Base-by-base conservation (phyloP, 2,329 filamentous ascomycete species). In the Colletotrichum agaves region DNA sequence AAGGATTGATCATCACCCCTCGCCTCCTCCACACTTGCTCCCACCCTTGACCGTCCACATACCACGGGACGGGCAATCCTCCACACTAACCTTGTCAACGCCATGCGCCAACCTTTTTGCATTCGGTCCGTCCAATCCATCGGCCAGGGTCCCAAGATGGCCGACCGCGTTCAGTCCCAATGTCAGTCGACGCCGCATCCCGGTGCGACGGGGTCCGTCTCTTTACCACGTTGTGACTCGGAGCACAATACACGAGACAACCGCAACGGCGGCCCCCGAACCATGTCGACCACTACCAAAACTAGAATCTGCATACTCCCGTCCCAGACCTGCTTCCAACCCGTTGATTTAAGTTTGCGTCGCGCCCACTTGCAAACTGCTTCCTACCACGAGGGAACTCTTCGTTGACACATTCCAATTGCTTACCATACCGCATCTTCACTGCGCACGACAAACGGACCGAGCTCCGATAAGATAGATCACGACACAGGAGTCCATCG, bases 51-150 rank as follows among this genome's bases (percentile, higher is more conserved):
- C 64, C 52, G 43, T 46, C 63, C 50, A 33, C 15, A 43, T 46
- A 43, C 60, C 52, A 63, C 31, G 52, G 52, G 60, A 63, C 33
- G 17, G 52, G 49, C 52, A 63, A 41, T 58, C 64, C 64, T 67
- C 64, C 64, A 63, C 60, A 53, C 46, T 19, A 58, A 63, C 64
- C 64, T 53, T 47, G 60, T 35, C 46, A 46, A 67, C 60, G 60
- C 60, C 44, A 63, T 63, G 64, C 53, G 64, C 60, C 64, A 67
- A 67, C 53, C 56, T 23, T 59, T 60, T 63, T 63, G 64, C 52
- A 63, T 63, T 67, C 64, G 64, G 64, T 63, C 64, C 64, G 64
- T 67, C 60, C 64, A 58, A 47, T 53, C 52, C 50, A 35, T 63
- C 64, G 21, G 10, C 52, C 60, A 47, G 37, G 52, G 31, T 15